phyloP scores from a whole-genome alignment of 129 eudicot species.

The Solidago caesia region DNA sequence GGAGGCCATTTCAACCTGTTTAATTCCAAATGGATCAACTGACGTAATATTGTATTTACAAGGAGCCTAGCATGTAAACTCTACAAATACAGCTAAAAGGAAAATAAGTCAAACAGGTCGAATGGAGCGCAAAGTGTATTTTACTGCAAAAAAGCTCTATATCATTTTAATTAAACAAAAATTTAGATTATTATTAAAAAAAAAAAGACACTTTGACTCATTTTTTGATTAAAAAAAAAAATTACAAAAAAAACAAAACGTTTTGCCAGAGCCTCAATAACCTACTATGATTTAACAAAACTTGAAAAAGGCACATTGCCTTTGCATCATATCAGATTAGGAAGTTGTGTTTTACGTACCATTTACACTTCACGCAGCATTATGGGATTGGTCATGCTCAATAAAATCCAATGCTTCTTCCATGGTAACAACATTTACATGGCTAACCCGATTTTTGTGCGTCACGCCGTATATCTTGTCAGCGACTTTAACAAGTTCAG shows the following conservation, averaged over 20 bases:
- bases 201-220: not conserved
- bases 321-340: not conserved
- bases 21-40: not conserved
- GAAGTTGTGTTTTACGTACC: constrained; percentile 1
- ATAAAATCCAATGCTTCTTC: constrained; percentile 86
- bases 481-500: constrained; percentile 90
- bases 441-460: constrained; percentile 89
- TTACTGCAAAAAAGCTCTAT: not conserved
- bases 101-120: not conserved
- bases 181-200: not conserved
- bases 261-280: too few relatives aligned
- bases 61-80: not conserved
- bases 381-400: constrained; percentile 86
- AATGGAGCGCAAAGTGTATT: not conserved
- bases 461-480: constrained; percentile 96
- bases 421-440: constrained; percentile 61
- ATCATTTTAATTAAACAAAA: not conserved
- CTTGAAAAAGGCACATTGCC: not conserved
- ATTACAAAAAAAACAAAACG: too few relatives aligned
- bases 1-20: not conserved
- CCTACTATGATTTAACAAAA: too few relatives aligned
- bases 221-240: too few relatives aligned
- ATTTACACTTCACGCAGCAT: constrained; percentile 58
- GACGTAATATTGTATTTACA: not conserved
- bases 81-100: not conserved